phyloP scores from a whole-genome alignment of 352 stramenopile genomes.

The Phytophthora lateralis region DNA sequence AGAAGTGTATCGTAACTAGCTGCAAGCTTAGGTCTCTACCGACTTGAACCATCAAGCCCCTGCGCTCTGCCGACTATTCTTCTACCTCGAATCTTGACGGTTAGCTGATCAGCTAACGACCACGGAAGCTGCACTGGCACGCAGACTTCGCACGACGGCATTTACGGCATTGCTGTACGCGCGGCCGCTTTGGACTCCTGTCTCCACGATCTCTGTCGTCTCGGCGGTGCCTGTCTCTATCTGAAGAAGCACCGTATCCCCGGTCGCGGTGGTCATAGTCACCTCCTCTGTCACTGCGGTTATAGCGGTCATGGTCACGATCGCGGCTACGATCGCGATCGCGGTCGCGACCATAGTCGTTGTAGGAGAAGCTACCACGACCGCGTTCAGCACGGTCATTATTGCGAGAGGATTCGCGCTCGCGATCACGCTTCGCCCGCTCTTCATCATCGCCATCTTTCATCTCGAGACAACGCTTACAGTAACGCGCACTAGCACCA shows the following conservation, averaged over 20 bases:
- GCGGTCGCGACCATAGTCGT: conserved; percentile 27
- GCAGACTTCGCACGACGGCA: conserved; percentile 57
- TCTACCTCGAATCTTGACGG: not conserved
- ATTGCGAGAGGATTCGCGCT: conserved; percentile 30
- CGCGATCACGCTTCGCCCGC: conserved; percentile 22
- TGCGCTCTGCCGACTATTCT: conserved; percentile 2
- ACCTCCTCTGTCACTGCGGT: conserved; percentile 18
- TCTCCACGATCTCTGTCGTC: conserved; percentile 39
- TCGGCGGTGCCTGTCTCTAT: conserved; percentile 39
- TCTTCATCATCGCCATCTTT: conserved; percentile 63
- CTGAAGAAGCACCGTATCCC: conserved; percentile 30
- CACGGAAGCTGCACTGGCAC: conserved; percentile 60
- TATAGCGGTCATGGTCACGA: conserved; percentile 35
- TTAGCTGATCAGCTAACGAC: conserved; percentile 20
- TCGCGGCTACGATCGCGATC: conserved; percentile 21
- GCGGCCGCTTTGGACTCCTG: conserved; percentile 44
- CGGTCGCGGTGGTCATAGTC: conserved; percentile 35
- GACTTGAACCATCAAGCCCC: conserved; percentile 1
- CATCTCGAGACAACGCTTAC: conserved; percentile 72
- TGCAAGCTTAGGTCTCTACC: conserved; percentile 5
- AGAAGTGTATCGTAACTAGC: conserved; percentile 2
- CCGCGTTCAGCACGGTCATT: conserved; percentile 26
- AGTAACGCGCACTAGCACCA: conserved; percentile 58
- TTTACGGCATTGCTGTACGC: conserved; percentile 53
- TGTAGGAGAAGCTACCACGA: conserved; percentile 27